Evolutionary conservation across 345 rosid genomes (phyloP), one percentile per base, ranked within the genome.

Genomic region (Bruguiera gymnorhiza): DNA sequence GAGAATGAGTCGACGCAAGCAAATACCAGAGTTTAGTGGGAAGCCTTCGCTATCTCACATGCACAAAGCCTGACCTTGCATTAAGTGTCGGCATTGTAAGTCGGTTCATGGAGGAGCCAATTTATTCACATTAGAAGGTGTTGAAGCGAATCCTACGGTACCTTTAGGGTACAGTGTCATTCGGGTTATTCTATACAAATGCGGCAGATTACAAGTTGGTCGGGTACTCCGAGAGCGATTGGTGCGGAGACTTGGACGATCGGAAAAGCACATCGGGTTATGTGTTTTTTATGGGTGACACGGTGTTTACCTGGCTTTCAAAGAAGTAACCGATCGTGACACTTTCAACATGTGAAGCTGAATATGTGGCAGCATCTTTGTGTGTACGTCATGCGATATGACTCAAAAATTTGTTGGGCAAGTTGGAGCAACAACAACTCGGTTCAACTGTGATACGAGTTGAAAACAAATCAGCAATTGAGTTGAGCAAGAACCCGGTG

Each of bases 311-410:
- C 3, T 61, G 64, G 64, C 64, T 30, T 4, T 61, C 32, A 15
- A 39, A 30, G 23, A 61, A 37, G n/a, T n/a, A 30, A 8, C 23
- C 67, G 1, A 48, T 23, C 23, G 34, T 32, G 7, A 32, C 34
- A 32, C 34, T 32, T 7, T 32, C 7, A 7, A 32, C 34, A 32
- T 32, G 67, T 37, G 67, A 64, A 43, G 67, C 55, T 39, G 55
- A 64, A 43, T 64, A 64, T 64, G 67, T 64, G 67, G 55, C 67
- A 43, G 55, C 52, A 64, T 64, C 67, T 37, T 64, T 15, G 67
- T 66, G 69, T 66, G 69, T 66, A 24, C 18, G 69, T 48, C 69
- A 66, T 13, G 34, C 43, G 23, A 26, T 66, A 8, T 48, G 57
- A 60, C 52, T 63, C 4, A 63, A 1, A 20, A 63, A 36, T 39